Base-by-base conservation (phyloP, 257 asterid species). In the Solanum chmielewskii region DNA sequence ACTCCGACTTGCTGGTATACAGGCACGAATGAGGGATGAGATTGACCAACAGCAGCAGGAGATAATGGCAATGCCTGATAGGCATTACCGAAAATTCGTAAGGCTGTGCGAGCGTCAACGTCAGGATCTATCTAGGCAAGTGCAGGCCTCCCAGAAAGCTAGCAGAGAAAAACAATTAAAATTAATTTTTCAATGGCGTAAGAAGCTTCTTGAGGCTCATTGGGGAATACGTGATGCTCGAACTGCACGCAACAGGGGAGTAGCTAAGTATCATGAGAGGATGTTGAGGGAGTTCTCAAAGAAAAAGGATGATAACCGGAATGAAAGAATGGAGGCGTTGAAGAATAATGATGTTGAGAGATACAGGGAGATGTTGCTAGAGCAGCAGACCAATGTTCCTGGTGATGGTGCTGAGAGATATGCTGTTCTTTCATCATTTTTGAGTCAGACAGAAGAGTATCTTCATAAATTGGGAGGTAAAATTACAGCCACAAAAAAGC, bases 141-240 rank as follows among this genome's bases (percentile, higher is more conserved):
- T 98, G 70, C 98, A 92, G 90, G 98, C 97, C 88, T 94, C 89
- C 75, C 98, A 91, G 93, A 95, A 92, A 93, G 96, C 98, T 75
- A 90, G 90, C 62, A 91, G 98, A 92, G 99, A 97, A 89, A 97
- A 93, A 91, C 99, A 97, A 86, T 91, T 97, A 90, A 97, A 97
- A 90, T 92, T 97, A 83, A 94, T 95, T 89, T 96, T 97, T 90
- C 98, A 91, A 86, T 97, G 99, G 99, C 98, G 99, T 85, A 97
- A 97, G 95, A 97, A 95, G 94, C 98, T 97, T 91, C 98, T 97
- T 13, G 99, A 97, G 93, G 93, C 98, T 56, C 99, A 97, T 86
- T 97, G 99, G 99, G 98, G 91, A 84, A 93, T 96, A 82, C 98
- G 99, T 80, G 99, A 97, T 93, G 98, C 99, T 69, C 96, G 99